Evolutionary conservation across 495 filamentous ascomycete genomes (phyloP).

Genomic region (Entonaema liquescens): DNA sequence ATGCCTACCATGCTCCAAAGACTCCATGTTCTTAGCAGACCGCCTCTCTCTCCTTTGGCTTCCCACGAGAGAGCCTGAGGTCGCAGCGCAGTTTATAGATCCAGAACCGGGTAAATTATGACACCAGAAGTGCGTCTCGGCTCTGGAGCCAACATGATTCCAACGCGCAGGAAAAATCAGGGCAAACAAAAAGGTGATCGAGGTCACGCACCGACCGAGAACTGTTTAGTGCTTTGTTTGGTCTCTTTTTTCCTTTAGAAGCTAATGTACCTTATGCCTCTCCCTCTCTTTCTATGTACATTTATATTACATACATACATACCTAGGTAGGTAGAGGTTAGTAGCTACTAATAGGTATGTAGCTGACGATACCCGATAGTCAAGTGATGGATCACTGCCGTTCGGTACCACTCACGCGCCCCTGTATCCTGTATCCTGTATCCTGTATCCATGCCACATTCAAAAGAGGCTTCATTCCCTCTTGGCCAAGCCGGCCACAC

Average conservation of each 20-base stretch:
- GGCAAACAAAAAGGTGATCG: constrained; percentile 25
- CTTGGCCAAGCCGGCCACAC: constrained; percentile 36
- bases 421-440: no score
- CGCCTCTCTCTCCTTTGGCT: constrained; percentile 25
- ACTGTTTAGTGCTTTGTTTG: constrained; percentile 23
- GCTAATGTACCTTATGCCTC: constrained; percentile 13
- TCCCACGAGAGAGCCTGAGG: constrained; percentile 18
- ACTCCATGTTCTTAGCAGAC: constrained; percentile 18
- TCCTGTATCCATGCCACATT: constrained; percentile 35
- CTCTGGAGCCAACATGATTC: constrained; percentile 18
- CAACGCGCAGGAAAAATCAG: constrained; percentile 20
- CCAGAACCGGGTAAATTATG: constrained; percentile 40
- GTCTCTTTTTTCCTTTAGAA: constrained; percentile 9
- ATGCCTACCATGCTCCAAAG: constrained; percentile 7
- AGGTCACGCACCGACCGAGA: constrained; percentile 35
- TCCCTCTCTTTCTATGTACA: background rate
- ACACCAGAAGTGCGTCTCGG: constrained; percentile 27
- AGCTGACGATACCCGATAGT: constrained; percentile 27
- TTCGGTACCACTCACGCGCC: constrained; percentile 35
- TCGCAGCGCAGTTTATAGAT: constrained; percentile 34
- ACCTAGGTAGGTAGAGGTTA: background rate
- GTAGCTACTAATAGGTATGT: constrained; percentile 7
- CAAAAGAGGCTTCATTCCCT: constrained; percentile 27
- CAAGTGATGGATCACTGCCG: constrained; percentile 37
- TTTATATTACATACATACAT: background rate